Base-by-base conservation (phyloP, 2,329 filamentous ascomycete species). In the Epichloe festucae region DNA sequence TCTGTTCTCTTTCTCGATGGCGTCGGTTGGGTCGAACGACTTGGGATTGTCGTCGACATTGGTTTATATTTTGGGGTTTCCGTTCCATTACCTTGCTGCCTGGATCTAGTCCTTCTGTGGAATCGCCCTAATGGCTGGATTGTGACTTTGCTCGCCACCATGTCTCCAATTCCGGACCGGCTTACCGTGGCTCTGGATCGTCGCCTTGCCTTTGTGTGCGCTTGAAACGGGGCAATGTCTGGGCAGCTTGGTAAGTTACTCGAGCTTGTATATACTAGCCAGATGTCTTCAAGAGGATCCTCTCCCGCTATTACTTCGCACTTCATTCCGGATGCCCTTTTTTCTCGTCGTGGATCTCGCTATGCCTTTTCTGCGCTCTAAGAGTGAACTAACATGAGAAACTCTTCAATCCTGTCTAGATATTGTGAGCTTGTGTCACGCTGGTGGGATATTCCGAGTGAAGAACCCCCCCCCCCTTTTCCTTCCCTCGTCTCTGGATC, bases 181-280 rank as follows among this genome's bases (percentile, higher is more conserved):
- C 35, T 55, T 52, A 43, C 46, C 46, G 43, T 47, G 42, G 45
- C 41, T 50, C 52, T 55, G 55, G 43, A 53, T 53, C 56, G 57
- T 57, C 63, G 27, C 50, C 48, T 34, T 6, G 38, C 34, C 36
- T 38, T 48, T 52, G 17, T 57, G 62, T 47, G 43, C 36, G 43
- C 12, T 23, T 31, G 4, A 44, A 57, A 56, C 59, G 57, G 58
- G 66, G 64, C 62, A 61, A 63, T 61, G 64, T 70, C 71, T 64
- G 71, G 74, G 73, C 73, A 76, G 73, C 73, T 69, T 73, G 73
- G 73, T 76, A 68, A 75, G 73, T 70, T 60, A 62, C 65, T 65
- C 64, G 66, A 70, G 69, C 70, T 70, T 76, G 73, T 76, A 75
- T 71, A 74, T 76, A 73, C 68, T 66, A 66, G 65, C 68, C 68